Percentiles rank a stretch among this genome's conserved stretches.
Evolutionary conservation across 805 yeast species (phyloP).

Genomic region (Myxozyma mucilagina): DNA sequence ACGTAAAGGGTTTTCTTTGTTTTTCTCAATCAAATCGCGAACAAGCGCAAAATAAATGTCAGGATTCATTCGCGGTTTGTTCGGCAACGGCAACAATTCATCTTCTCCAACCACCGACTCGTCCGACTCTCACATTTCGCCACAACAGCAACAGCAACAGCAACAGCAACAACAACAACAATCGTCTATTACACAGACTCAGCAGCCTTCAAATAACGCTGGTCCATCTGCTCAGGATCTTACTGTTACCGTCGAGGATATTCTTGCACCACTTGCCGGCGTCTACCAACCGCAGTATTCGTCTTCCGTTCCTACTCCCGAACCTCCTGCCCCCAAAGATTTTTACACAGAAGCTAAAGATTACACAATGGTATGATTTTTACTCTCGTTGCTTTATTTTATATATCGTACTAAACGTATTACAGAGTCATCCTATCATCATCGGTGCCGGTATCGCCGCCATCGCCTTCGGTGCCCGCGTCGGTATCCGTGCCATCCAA

Average conservation of each 20-base stretch:
- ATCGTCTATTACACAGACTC: neutral
- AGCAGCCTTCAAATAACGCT: neutral
- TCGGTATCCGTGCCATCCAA: slow-evolving; percentile 30
- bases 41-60: slow-evolving; percentile 9
- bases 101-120: slow-evolving; percentile 1
- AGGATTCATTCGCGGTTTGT: slow-evolving; percentile 11
- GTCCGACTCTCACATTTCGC: neutral
- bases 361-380: slow-evolving; percentile 26
- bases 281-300: neutral
- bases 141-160: neutral
- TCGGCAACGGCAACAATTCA: slow-evolving; percentile 5
- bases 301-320: neutral
- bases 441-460: slow-evolving; percentile 35
- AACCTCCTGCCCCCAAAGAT: slow-evolving; percentile 1
- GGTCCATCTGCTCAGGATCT: slow-evolving; percentile 3
- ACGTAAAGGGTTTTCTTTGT: neutral
- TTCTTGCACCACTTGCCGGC: slow-evolving; percentile 14
- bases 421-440: slow-evolving; percentile 32
- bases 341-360: slow-evolving; percentile 21
- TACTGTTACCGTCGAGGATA: slow-evolving; percentile 22
- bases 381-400: neutral
- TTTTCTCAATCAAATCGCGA: neutral
- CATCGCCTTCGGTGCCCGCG: slow-evolving; percentile 31
- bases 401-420: neutral
- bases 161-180: neutral